Base-by-base conservation (phyloP, 2,329 filamentous ascomycete genomes). In the Cladophialophora exuberans region DNA sequence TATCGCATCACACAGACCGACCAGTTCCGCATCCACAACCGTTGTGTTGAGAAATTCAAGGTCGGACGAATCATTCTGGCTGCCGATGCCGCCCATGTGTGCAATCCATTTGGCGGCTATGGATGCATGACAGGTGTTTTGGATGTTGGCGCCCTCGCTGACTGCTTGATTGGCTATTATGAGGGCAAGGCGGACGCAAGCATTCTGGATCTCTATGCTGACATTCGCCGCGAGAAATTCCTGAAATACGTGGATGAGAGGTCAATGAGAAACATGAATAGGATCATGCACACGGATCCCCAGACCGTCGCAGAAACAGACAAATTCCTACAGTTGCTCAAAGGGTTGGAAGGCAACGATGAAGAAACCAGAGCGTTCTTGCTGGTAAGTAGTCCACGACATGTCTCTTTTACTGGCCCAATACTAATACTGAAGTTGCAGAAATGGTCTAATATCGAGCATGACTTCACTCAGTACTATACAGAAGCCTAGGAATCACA, bases 11-110 rank as follows among this genome's bases (percentile, higher is more conserved):
- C 79, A 42, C 82, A 77, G 66, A 77, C 83, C 63, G 80, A 77
- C 31, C 83, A 82, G 0, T 86, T 85, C 68, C 79, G 75, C 57
- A 77, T 85, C 68, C 83, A 86, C 62, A 82, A 86, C 64, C 76
- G 83, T 4, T 83, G 82, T 58, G 82, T 81, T 3, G 73, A 76
- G 2, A 74, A 71, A 6, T 83, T 85, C 66, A 76, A 82, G n/a
- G 77, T 80, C 0, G 83, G 83, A 0, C 76, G 79, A 7, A 71
- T 85, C 31, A 50, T 85, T 2, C 71, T 86, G 0, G 82, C 79
- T 1, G 83, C 81, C 0, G 83, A 86, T 69, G 82, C 83, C 2
- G 83, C 83, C 2, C 83, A 86, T 64, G 43, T 56, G 33, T 52
- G 44, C 36, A 56, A 53, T 35, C 53, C 52, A 26, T 49, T 58